phyloP scores from a whole-genome alignment of 2,329 filamentous ascomycete species.

The Calycina herbarum region DNA sequence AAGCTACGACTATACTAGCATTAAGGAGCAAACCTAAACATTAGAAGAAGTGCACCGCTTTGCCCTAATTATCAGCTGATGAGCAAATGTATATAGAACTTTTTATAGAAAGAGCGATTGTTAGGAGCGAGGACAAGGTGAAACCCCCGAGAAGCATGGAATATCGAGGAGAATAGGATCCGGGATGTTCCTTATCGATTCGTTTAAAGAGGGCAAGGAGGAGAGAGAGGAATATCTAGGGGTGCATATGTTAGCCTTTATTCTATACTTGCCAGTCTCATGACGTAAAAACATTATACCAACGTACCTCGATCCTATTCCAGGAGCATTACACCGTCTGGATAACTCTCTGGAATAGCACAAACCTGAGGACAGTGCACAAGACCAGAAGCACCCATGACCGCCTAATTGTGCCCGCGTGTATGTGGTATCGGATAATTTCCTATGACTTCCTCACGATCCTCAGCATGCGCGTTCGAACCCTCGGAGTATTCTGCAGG shows the following conservation, averaged over 20 bases:
- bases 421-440: background rate
- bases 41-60: constrained; percentile 11
- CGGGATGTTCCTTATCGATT: constrained; percentile 1
- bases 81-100: constrained; percentile 21
- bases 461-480: background rate
- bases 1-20: constrained; percentile 13
- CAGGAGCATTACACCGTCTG: constrained; percentile 16
- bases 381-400: constrained; percentile 13
- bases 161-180: constrained; percentile 11
- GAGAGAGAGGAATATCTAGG: constrained; percentile 18
- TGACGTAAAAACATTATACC: background rate
- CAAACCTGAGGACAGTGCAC: constrained; percentile 10
- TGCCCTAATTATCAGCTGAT: background rate
- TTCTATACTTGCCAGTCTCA: background rate
- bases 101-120: constrained; percentile 8
- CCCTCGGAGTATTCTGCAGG: background rate
- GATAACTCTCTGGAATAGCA: constrained; percentile 13
- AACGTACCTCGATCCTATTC: constrained; percentile 18
- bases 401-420: background rate
- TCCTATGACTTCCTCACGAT: background rate
- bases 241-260: constrained; percentile 2
- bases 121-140: constrained; percentile 9
- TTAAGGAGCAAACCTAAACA: constrained; percentile 14
- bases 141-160: constrained; percentile 8
- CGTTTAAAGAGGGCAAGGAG: constrained; percentile 15